These are phyloP conservation scores for Hydrangea macrophylla DNA, from an alignment of 148 eudicot species.

Conservation along the genomic window DNA sequence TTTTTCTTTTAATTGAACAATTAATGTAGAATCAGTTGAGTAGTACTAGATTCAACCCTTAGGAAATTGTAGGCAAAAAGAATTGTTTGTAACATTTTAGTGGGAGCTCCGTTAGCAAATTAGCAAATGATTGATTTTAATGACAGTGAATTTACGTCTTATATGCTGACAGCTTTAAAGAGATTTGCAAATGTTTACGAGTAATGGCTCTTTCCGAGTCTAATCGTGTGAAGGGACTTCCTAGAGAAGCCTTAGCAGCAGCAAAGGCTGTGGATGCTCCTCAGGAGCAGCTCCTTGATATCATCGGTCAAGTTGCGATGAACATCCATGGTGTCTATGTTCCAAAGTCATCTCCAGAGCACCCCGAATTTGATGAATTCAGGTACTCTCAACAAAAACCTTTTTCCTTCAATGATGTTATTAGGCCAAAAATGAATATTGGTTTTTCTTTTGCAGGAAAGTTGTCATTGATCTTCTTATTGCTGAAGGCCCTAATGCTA, in stretches of 20 bases:
- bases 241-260: constrained; percentile 50
- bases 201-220: constrained; percentile 54
- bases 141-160: constrained; percentile 1
- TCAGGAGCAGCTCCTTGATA: constrained; percentile 57
- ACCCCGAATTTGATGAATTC: constrained; percentile 57
- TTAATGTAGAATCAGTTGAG: no score
- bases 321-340: constrained; percentile 69
- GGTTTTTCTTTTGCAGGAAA: constrained; percentile 43
- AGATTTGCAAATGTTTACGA: constrained; percentile 66
- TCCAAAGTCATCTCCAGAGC: constrained; percentile 59
- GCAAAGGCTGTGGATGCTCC: constrained; percentile 55
- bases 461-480: constrained; percentile 63
- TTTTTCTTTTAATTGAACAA: no score
- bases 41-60: no score
- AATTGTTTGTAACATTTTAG: background rate
- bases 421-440: background rate
- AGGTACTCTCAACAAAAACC: constrained; percentile 39
- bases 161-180: constrained; percentile 50
- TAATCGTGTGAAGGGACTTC: constrained; percentile 37
- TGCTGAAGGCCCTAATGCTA: constrained; percentile 64
- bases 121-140: background rate
- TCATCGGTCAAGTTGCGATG: constrained; percentile 55
- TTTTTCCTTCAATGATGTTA: constrained; percentile 1
- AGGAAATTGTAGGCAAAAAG: no score
- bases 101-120: background rate